Evolutionary conservation across 1,139 yeast species (phyloP), one percentile per base, ranked within the genome.

Genomic region (Hyphopichia burtonii): DNA sequence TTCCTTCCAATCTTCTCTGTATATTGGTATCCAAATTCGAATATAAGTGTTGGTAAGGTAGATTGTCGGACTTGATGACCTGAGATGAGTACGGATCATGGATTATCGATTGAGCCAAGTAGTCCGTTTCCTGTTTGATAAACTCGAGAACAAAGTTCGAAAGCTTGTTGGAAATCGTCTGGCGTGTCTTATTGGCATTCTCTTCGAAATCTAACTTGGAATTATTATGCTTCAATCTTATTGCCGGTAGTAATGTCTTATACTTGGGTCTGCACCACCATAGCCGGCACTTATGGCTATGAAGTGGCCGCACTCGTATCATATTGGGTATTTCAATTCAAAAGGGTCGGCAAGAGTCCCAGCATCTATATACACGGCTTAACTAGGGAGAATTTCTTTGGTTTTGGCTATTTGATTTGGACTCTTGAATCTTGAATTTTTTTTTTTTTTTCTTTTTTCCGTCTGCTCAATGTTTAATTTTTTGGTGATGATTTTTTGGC

Each of bases 111-210:
- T 46, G 39, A 8, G 51, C 47, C 28, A 55, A 32, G 11, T 39
- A 41, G 16, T 34, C 31, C 3, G 58, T 40, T 40, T 57, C 62
- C 8, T 49, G 41, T 33, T 51, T 53, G 11, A 57, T 39, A 36
- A 56, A 54, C 23, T 53, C 50, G 28, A 17, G 4, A 15, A 38
- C 28, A 38, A 32, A 39, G 31, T 32, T n/a, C 12, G 47, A 37
- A 6, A 38, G 33, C 17, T 30, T 12, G 41, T 18, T 28, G 3
- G 27, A 22, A 8, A 22, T 34, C 18, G 36, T 34, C 17, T 20
- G 4, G 15, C 16, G 16, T 16, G 27, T 5, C 18, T 34, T 34
- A 10, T 14, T n/a, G 7, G 36, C 7, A 20, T 19, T 34, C 8
- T 20, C 11, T 12, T 31, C 34, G 34, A 31, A 31, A 22, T 34